Percentiles rank a stretch among this genome's conserved stretches.
phyloP scores from a whole-genome alignment of 495 filamentous ascomycete species.

The Aspergillus carlsbadensis region DNA sequence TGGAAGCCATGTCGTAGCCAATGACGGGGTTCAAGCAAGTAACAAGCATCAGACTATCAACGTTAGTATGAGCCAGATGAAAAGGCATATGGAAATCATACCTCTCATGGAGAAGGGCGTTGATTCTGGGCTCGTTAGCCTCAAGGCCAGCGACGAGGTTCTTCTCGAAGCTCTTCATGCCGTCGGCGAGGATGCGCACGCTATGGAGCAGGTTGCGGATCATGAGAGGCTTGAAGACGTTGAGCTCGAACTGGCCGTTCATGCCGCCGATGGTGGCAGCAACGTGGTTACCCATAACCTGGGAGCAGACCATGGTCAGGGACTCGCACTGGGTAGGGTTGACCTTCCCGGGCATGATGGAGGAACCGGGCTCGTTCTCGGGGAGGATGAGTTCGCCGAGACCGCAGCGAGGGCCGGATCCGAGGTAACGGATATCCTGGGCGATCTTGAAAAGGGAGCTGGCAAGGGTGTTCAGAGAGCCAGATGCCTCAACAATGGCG shows the following conservation, averaged over 20 bases:
- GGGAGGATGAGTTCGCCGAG: slow-evolving; percentile 89
- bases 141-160: slow-evolving; percentile 86
- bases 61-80: slow-evolving; percentile 17
- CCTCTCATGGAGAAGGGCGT: slow-evolving; percentile 83
- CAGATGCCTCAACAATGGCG: slow-evolving; percentile 89
- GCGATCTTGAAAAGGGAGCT: slow-evolving; percentile 96
- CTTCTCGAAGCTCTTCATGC: slow-evolving; percentile 91
- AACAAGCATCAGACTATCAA: slow-evolving; percentile 88
- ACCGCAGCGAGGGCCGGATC: slow-evolving; percentile 92
- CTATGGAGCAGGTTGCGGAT: slow-evolving; percentile 95
- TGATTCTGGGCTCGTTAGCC: slow-evolving; percentile 90
- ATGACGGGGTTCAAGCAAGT: slow-evolving; percentile 99
- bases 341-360: slow-evolving; percentile 99
- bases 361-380: slow-evolving; percentile 96
- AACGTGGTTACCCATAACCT: slow-evolving; percentile 96
- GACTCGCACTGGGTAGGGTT: slow-evolving; percentile 99
- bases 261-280: slow-evolving; percentile 90
- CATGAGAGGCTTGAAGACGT: slow-evolving; percentile 97
- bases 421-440: slow-evolving; percentile 95
- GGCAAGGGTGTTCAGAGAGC: slow-evolving; percentile 90
- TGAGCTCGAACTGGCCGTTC: slow-evolving; percentile 98
- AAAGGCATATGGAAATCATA: slow-evolving; percentile 24
- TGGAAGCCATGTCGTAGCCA: slow-evolving; percentile 96
- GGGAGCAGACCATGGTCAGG: slow-evolving; percentile 94
- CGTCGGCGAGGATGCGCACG: slow-evolving; percentile 79